Conservation (phyloP, 2,329 filamentous ascomycete genomes). For the Arachnomyces sp. region DNA sequence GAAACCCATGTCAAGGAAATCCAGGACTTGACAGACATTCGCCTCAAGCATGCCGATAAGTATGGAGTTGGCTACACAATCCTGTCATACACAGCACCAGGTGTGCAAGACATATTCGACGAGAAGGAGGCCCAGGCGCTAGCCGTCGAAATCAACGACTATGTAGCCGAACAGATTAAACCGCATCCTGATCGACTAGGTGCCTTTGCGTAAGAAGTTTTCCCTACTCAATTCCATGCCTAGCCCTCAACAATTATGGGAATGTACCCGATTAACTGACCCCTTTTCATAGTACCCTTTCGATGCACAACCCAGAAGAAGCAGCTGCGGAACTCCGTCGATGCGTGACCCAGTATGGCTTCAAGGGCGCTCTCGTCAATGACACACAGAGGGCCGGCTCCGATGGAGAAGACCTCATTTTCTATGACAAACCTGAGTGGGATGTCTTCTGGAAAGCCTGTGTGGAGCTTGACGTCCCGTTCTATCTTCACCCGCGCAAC, state of each 20-base stretch:
- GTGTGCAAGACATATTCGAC: conserved; percentile 41
- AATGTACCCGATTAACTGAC: conserved; percentile 6
- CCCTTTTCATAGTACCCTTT: conserved; percentile 20
- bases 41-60: conserved; percentile 36
- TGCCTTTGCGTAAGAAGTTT: conserved; percentile 30
- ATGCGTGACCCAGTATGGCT: conserved; percentile 51
- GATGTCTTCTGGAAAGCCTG: conserved; percentile 51
- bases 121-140: conserved; percentile 35
- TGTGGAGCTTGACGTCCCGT: conserved; percentile 52
- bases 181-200: conserved; percentile 35
- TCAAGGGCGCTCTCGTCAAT: conserved; percentile 55
- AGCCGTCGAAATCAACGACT: conserved; percentile 41
- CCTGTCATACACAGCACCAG: conserved; percentile 41
- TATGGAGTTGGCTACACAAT: conserved; percentile 42
- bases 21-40: conserved; percentile 37
- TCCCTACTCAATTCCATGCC: conserved; percentile 4
- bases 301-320: conserved; percentile 35
- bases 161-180: conserved; percentile 37
- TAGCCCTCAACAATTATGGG: background rate
- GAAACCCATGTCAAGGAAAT: conserved; percentile 53
- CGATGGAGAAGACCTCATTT: conserved; percentile 54
- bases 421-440: conserved; percentile 55
- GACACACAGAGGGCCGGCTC: conserved; percentile 52
- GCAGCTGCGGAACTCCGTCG: conserved; percentile 32
- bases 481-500: conserved; percentile 56